These are phyloP conservation scores for Penicillium frequentans DNA, from an alignment of 2,329 filamentous ascomycete species.

Conservation along the genomic window DNA sequence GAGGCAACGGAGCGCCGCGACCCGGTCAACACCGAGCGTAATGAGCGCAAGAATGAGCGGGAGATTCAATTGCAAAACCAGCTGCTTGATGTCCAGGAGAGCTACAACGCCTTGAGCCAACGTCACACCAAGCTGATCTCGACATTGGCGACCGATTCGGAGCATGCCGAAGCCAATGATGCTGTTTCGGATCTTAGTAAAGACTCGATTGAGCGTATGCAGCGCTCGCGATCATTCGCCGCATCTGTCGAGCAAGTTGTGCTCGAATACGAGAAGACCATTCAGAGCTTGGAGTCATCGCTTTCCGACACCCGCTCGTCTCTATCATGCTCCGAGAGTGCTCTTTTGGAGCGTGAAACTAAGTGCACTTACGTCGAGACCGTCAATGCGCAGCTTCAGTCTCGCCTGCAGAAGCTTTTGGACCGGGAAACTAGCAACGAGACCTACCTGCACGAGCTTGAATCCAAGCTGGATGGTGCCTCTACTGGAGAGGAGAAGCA, in stretches of 20 bases:
- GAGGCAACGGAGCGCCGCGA: constrained; percentile 63
- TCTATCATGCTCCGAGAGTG: constrained; percentile 81
- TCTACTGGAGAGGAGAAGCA: constrained; percentile 93
- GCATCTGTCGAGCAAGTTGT: constrained; percentile 95
- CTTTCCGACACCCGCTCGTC: constrained; percentile 84
- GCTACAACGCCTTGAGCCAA: constrained; percentile 85
- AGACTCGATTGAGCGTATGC: constrained; percentile 82
- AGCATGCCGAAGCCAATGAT: constrained; percentile 51
- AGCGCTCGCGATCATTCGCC: constrained; percentile 93
- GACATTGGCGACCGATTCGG: constrained; percentile 83
- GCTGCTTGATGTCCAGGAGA: constrained; percentile 88
- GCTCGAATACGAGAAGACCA: constrained; percentile 97
- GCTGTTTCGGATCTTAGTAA: constrained; percentile 62
- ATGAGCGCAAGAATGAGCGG: constrained; percentile 77
- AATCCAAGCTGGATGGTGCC: constrained; percentile 85
- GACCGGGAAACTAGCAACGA: constrained; percentile 92
- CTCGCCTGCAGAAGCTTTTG: constrained; percentile 86
- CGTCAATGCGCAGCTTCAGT: constrained; percentile 83
- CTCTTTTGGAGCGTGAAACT: constrained; percentile 85
- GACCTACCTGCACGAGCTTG: constrained; percentile 87
- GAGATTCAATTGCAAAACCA: constrained; percentile 93
- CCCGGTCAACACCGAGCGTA: constrained; percentile 65
- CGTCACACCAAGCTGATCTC: constrained; percentile 94
- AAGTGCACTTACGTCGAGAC: constrained; percentile 92
- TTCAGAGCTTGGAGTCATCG: constrained; percentile 87